Percentiles rank a stretch among this genome's conserved stretches.
Evolutionary conservation across 176 grass and related monocot species (phyloP).

Genomic region (Oryza meyeriana): DNA sequence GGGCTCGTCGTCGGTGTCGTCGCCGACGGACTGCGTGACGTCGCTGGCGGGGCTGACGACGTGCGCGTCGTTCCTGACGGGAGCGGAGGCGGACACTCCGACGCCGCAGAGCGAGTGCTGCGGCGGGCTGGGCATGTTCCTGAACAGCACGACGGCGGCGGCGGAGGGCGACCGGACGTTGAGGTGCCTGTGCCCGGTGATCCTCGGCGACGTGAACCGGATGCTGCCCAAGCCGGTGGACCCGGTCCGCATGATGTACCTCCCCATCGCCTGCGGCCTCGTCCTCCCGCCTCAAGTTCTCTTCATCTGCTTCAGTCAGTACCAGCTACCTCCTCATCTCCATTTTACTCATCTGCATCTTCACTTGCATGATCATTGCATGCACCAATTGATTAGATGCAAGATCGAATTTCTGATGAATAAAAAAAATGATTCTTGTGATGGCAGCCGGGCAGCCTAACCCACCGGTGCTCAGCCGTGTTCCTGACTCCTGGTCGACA

Average conservation of each 20-base stretch:
- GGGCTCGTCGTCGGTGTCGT: not conserved
- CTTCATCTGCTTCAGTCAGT: slow-evolving; percentile 52
- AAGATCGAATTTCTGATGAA: not conserved
- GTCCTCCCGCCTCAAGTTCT: slow-evolving; percentile 40
- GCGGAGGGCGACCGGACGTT: slow-evolving; percentile 23
- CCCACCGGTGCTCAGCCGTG: slow-evolving; percentile 11
- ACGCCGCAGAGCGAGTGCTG: slow-evolving; percentile 49
- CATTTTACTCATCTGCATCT: not conserved
- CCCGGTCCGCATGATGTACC: slow-evolving; percentile 50
- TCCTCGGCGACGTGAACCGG: slow-evolving; percentile 49
- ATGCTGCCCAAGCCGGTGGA: slow-evolving; percentile 46
- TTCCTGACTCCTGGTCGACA: slow-evolving; percentile 10
- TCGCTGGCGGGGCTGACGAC: slow-evolving; percentile 46
- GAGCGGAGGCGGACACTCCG: slow-evolving; percentile 33
- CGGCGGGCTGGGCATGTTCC: slow-evolving; percentile 16
- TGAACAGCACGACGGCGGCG: slow-evolving; percentile 29
- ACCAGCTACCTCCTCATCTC: too few species aligned
- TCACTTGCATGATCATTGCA: not conserved
- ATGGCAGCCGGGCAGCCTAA: slow-evolving; percentile 23
- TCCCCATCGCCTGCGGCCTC: slow-evolving; percentile 45
- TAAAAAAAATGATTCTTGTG: not conserved
- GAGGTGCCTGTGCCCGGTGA: slow-evolving; percentile 48
- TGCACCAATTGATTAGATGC: not conserved
- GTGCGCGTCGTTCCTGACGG: slow-evolving; percentile 48
- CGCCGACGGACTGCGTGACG: slow-evolving; percentile 48